phyloP scores from a whole-genome alignment of 345 rosid genomes.

The Populus davidiana region DNA sequence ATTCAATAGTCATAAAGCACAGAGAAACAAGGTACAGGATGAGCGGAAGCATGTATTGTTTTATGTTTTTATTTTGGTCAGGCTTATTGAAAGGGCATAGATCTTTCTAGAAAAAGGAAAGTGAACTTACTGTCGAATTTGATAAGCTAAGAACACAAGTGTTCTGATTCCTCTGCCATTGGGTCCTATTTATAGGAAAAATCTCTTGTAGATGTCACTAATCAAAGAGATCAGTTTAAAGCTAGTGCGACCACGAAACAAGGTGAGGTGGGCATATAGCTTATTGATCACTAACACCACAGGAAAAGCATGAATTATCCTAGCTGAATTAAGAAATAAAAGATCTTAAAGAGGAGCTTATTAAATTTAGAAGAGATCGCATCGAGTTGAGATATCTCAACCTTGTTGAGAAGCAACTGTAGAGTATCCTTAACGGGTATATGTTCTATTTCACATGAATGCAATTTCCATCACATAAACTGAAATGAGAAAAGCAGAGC shows the following conservation, averaged over 20 bases:
- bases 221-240: conserved; percentile 74
- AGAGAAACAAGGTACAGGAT: conserved; percentile 79
- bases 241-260: conserved; percentile 65
- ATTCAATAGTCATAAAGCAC: conserved; percentile 45
- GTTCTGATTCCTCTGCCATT: neutral
- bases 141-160: conserved; percentile 69
- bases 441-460: too few species aligned
- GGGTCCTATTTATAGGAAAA: conserved; percentile 45
- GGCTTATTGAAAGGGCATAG: conserved; percentile 1
- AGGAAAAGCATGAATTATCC: conserved; percentile 68
- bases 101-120: too few species aligned
- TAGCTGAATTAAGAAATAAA: conserved; percentile 74
- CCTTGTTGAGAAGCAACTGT: too few species aligned
- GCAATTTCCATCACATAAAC: too few species aligned
- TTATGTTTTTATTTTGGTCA: conserved; percentile 12
- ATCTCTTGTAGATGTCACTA: conserved; percentile 69
- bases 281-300: conserved; percentile 82
- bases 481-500: too few species aligned
- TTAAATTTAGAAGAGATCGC: conserved; percentile 67
- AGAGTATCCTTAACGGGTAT: too few species aligned
- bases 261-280: conserved; percentile 89
- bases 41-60: conserved; percentile 68
- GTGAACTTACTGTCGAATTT: conserved; percentile 58
- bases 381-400: conserved; percentile 11
- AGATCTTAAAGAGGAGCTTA: conserved; percentile 63